These are phyloP conservation scores for Astrocystis sublimbata DNA, from an alignment of 495 filamentous ascomycete genomes.

Conservation along the genomic window DNA sequence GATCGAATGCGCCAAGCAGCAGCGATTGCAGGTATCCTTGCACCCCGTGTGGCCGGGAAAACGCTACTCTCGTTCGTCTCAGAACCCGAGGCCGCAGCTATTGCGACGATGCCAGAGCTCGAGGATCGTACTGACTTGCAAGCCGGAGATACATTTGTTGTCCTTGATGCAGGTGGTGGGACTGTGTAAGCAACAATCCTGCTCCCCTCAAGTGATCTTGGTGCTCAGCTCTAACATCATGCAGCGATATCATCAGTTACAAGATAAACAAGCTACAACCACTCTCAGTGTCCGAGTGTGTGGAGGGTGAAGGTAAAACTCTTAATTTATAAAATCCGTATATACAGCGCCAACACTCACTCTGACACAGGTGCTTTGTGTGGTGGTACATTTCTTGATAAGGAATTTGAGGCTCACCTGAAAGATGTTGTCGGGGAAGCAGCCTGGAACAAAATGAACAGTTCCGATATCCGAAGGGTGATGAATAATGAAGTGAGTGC, in stretches of 20 bases:
- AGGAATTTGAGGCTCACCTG: background rate
- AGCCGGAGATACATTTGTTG: slow-evolving; percentile 54
- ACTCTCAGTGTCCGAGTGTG: background rate
- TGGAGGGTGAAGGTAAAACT: slow-evolving; percentile 2
- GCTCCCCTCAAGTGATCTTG: background rate
- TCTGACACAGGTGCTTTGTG: background rate
- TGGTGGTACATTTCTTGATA: slow-evolving; percentile 8
- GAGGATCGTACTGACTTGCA: slow-evolving; percentile 41
- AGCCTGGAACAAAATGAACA: slow-evolving; percentile 2
- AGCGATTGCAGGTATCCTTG: slow-evolving; percentile 30
- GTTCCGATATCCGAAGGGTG: slow-evolving; percentile 3
- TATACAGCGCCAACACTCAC: background rate
- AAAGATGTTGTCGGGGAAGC: background rate
- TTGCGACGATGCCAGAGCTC: slow-evolving; percentile 51
- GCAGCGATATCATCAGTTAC: slow-evolving; percentile 2
- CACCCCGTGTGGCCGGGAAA: slow-evolving; percentile 20
- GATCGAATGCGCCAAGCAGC: slow-evolving; percentile 44
- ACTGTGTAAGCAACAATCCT: slow-evolving; percentile 58
- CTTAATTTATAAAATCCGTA: background rate
- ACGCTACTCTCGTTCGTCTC: slow-evolving; percentile 49
- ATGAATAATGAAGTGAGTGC: slow-evolving; percentile 11
- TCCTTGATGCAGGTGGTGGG: slow-evolving; percentile 61
- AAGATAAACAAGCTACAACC: slow-evolving; percentile 1
- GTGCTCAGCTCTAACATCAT: background rate
- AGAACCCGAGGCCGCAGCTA: slow-evolving; percentile 60